Evolutionary conservation across 1,139 yeast genomes (phyloP).

Genomic region (Geotrichum aggregatum): DNA sequence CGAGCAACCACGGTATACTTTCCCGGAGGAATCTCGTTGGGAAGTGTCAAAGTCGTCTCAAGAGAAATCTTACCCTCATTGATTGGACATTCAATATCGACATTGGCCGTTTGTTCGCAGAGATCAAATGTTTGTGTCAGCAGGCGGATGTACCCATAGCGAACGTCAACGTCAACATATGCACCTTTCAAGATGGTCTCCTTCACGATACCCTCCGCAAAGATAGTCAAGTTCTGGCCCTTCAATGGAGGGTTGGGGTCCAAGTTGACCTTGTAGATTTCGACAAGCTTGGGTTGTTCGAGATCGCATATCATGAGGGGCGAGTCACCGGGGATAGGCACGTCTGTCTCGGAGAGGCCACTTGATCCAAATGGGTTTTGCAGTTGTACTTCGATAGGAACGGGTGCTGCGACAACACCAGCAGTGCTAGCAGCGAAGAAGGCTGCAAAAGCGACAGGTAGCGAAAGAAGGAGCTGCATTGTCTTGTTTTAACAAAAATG

Average conservation of each 20-base stretch:
- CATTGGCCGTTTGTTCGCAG: constrained; percentile 80
- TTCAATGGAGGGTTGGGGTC: constrained; percentile 84
- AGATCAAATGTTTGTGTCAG: constrained; percentile 83
- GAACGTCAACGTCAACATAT: constrained; percentile 87
- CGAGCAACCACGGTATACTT: constrained; percentile 79
- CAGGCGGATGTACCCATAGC: constrained; percentile 84
- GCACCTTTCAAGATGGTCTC: constrained; percentile 72
- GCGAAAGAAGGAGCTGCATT: constrained; percentile 15
- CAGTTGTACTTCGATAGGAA: constrained; percentile 16
- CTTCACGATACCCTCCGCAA: constrained; percentile 63
- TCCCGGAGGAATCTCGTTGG: constrained; percentile 95
- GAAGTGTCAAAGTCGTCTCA: constrained; percentile 71
- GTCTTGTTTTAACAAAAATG: no score
- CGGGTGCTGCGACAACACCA: constrained; percentile 12
- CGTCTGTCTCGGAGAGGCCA: constrained; percentile 22
- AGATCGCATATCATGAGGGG: constrained; percentile 77
- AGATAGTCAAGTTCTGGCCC: constrained; percentile 72
- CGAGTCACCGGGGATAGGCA: constrained; percentile 74
- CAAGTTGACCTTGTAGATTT: constrained; percentile 55
- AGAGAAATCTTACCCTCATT: constrained; percentile 62
- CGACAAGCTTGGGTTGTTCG: constrained; percentile 56
- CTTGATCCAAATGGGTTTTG: constrained; percentile 21
- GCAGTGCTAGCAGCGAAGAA: constrained; percentile 12
- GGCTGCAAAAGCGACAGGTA: constrained; percentile 1
- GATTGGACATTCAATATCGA: constrained; percentile 75